Evolutionary conservation across 169 alveolate genomes (phyloP).

Genomic region (Toxoplasma gondii): DNA sequence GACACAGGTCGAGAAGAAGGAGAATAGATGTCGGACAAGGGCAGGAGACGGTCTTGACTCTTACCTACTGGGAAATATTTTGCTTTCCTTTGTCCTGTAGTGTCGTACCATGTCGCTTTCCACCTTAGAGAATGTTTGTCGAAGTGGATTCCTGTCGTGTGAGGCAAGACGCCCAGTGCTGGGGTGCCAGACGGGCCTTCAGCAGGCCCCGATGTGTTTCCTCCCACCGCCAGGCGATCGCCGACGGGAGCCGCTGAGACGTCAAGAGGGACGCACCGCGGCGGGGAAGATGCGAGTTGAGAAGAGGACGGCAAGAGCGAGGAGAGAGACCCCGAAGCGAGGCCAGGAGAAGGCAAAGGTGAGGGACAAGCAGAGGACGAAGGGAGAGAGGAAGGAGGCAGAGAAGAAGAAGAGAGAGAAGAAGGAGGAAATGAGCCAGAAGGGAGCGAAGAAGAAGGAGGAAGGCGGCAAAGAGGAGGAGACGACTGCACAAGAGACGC

Average conservation of each 20-base stretch:
- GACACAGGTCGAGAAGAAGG: neutral
- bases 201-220: neutral
- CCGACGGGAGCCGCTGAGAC: neutral
- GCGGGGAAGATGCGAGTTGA: neutral
- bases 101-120: constrained; percentile 72
- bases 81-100: constrained; percentile 66
- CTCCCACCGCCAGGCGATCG: neutral
- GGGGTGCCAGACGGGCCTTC: neutral
- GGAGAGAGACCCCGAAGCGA: neutral
- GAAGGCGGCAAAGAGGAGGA: neutral
- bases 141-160: constrained; percentile 68
- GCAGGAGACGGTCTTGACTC: neutral
- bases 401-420: neutral
- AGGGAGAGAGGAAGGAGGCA: neutral
- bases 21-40: neutral
- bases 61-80: constrained; percentile 69
- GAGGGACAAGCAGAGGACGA: neutral
- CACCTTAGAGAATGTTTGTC: constrained; percentile 67
- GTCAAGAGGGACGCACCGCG: neutral
- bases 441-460: neutral
- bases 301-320: neutral
- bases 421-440: neutral
- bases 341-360: neutral
- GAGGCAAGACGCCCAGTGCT: neutral
- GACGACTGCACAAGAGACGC: neutral